Evolutionary conservation across 2,329 filamentous ascomycete genomes (phyloP).

Genomic region (Colletotrichum graminicola): DNA sequence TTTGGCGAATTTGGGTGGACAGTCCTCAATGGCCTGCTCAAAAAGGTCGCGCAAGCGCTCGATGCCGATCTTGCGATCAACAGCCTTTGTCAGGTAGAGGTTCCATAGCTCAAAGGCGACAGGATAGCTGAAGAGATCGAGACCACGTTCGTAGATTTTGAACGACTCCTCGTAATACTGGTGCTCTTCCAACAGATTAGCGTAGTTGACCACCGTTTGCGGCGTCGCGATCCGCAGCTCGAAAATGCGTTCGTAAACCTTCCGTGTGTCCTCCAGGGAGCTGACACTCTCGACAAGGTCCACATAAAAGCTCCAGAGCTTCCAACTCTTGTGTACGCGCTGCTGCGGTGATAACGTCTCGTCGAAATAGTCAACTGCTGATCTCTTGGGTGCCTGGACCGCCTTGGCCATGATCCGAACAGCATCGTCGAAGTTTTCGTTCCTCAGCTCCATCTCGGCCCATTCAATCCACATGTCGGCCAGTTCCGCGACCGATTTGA

Average conservation of each 20-base stretch:
- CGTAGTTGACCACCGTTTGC: conserved; percentile 98
- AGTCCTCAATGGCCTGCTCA: conserved; percentile 95
- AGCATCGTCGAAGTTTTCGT: conserved; percentile 95
- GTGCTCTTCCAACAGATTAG: conserved; percentile 93
- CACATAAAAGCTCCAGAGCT: conserved; percentile 99
- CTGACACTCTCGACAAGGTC: conserved; percentile 96
- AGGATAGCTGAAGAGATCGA: conserved; percentile 98
- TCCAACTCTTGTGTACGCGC: conserved; percentile 99
- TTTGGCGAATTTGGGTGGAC: conserved; percentile 95
- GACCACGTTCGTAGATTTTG: conserved; percentile 94
- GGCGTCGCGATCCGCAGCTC: conserved; percentile 97
- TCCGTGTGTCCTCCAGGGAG: conserved; percentile 89
- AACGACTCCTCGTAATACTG: conserved; percentile 97
- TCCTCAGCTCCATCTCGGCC: conserved; percentile 97
- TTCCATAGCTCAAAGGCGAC: conserved; percentile 99
- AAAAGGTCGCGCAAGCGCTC: conserved; percentile 95
- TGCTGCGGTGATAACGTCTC: conserved; percentile 94
- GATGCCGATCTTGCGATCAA: conserved; percentile 95
- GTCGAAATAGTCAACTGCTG: conserved; percentile 99
- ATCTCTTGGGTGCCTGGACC: conserved; percentile 94
- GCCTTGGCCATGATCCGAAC: conserved; percentile 97
- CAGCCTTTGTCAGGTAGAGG: conserved; percentile 95
- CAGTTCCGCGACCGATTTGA: conserved; percentile 96
- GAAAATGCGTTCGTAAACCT: conserved; percentile 97
- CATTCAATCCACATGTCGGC: conserved; percentile 99